Percentiles rank a stretch among this genome's conserved stretches.
Conservation (phyloP, 768 basidiomycete genomes). For the Lactarius sanguifluus region DNA sequence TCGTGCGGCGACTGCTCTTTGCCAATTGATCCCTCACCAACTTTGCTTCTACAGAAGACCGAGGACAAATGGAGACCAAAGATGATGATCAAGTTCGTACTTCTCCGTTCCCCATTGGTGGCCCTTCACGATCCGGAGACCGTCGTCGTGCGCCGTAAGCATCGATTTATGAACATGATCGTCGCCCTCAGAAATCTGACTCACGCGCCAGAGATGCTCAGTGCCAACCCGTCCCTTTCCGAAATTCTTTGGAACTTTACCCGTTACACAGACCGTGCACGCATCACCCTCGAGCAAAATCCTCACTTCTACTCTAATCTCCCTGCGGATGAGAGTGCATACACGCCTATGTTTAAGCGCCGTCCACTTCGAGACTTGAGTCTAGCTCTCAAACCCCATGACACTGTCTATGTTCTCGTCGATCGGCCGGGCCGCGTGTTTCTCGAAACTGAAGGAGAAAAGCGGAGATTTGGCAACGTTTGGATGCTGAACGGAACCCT, state of each 20-base stretch:
- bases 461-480: constrained; percentile 4
- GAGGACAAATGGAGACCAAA: not conserved
- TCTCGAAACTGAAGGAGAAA: not conserved
- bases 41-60: not conserved
- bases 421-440: constrained; percentile 13
- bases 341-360: not conserved
- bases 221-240: not conserved
- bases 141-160: constrained; percentile 9
- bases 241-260: constrained; percentile 26
- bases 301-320: constrained; percentile 17
- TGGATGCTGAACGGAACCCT: not conserved
- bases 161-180: not conserved
- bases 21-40: not conserved
- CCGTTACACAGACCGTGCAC: constrained; percentile 1
- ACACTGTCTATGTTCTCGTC: constrained; percentile 7
- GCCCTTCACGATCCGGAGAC: constrained; percentile 1
- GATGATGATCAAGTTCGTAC: not conserved
- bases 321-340: not conserved
- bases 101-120: not conserved
- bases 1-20: not conserved
- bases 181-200: not conserved
- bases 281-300: constrained; percentile 16
- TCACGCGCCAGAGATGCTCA: constrained; percentile 3
- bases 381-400: not conserved
- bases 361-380: constrained; percentile 2